Evolutionary conservation across 2,329 filamentous ascomycete genomes (phyloP).

Genomic region (Paracoccidioides brasiliensis): DNA sequence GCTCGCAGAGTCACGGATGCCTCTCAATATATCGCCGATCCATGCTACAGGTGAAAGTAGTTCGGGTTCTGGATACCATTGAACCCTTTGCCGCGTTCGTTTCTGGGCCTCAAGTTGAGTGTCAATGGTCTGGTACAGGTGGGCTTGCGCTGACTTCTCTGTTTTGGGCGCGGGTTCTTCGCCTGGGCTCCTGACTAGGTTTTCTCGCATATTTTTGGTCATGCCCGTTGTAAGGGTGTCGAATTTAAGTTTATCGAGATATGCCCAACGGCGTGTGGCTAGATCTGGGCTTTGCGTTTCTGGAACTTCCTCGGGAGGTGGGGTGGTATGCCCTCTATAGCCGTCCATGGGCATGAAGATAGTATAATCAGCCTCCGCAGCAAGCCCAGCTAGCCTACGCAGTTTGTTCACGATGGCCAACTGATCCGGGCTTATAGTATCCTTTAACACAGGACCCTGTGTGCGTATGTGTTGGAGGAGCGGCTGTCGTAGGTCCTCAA

Average conservation of each 20-base stretch:
- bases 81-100: background rate
- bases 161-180: background rate
- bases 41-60: background rate
- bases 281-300: background rate
- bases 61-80: background rate
- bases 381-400: conserved; percentile 9
- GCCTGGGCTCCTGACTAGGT: background rate
- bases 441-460: background rate
- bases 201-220: background rate
- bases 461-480: conserved; percentile 7
- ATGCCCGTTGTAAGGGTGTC: too few relatives aligned
- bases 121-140: background rate
- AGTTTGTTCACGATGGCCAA: conserved; percentile 10
- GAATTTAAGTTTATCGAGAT: background rate
- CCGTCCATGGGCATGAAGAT: conserved; percentile 18
- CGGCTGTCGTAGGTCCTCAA: conserved; percentile 9
- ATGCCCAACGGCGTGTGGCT: background rate
- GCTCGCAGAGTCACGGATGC: background rate
- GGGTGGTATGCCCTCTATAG: conserved; percentile 12
- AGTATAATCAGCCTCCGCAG: conserved; percentile 11
- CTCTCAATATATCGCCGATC: background rate
- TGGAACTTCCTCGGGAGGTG: background rate
- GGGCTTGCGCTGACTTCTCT: background rate
- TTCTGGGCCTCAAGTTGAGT: conserved; percentile 4
- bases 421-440: conserved; percentile 8